phyloP scores from a whole-genome alignment of 75 land plant genomes.

The Pseudotsuga menziesii region DNA sequence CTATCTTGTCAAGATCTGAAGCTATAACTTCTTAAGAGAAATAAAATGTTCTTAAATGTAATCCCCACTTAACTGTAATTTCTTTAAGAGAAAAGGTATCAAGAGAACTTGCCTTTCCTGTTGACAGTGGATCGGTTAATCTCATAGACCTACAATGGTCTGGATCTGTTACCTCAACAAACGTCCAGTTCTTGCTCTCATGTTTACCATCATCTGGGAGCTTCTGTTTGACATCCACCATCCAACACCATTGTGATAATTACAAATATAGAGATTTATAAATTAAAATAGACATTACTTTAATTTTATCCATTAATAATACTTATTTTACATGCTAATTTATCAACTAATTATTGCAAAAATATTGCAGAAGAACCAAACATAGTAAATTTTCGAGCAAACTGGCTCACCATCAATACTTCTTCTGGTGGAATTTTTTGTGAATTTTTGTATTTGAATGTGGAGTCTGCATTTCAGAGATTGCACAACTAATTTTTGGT shows the following conservation, averaged over 20 bases:
- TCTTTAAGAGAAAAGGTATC: too few species aligned
- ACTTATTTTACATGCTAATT: not conserved
- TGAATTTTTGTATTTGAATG: not conserved
- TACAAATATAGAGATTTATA: not conserved
- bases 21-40: too few species aligned
- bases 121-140: too few species aligned
- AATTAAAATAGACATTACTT: not conserved
- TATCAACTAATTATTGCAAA: not conserved
- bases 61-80: too few species aligned
- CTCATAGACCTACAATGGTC: too few species aligned
- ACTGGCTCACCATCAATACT: not conserved
- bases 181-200: not conserved
- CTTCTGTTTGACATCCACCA: constrained; percentile 67
- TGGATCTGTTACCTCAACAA: too few species aligned
- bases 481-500: not conserved
- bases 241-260: not conserved
- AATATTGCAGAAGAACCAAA: not conserved
- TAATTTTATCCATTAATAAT: not conserved
- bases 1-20: too few species aligned
- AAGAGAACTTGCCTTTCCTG: too few species aligned
- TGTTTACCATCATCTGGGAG: constrained; percentile 48
- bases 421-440: not conserved
- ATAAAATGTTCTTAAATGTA: too few species aligned
- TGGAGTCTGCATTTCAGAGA: not conserved
- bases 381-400: not conserved